phyloP scores from a whole-genome alignment of 2,329 filamentous ascomycete genomes.

The Didymella lethalis region DNA sequence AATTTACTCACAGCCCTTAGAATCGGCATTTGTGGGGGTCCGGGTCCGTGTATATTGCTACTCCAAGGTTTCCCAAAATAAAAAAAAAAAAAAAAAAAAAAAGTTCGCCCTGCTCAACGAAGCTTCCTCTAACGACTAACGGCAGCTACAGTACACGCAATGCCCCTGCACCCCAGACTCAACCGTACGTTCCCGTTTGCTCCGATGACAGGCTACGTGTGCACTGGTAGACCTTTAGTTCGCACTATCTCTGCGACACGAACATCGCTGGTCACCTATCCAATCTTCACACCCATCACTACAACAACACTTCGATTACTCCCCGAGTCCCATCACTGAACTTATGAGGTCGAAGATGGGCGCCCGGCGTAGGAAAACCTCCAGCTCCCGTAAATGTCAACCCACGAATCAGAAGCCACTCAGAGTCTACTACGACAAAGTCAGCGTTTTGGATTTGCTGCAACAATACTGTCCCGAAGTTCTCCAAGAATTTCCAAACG shows the following conservation, averaged over 20 bases:
- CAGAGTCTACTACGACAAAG: background rate
- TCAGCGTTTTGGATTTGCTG: background rate
- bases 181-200: background rate
- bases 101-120: background rate
- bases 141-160: background rate
- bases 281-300: background rate
- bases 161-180: background rate
- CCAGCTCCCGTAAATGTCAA: background rate
- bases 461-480: background rate
- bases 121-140: background rate
- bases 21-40: too few relatives aligned
- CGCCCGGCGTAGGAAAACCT: background rate
- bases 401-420: background rate
- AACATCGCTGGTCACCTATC: background rate
- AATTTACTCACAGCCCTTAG: too few relatives aligned
- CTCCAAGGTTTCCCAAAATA: too few relatives aligned
- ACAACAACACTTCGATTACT: background rate
- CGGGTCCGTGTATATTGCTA: too few relatives aligned
- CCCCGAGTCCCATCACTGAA: background rate
- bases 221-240: background rate
- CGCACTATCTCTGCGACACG: background rate
- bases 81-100: background rate
- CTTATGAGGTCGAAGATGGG: background rate
- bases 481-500: background rate
- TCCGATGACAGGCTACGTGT: background rate